These are phyloP conservation scores for Magnaporthales sp. DNA, from an alignment of 2,329 filamentous ascomycete species.

Conservation along the genomic window DNA sequence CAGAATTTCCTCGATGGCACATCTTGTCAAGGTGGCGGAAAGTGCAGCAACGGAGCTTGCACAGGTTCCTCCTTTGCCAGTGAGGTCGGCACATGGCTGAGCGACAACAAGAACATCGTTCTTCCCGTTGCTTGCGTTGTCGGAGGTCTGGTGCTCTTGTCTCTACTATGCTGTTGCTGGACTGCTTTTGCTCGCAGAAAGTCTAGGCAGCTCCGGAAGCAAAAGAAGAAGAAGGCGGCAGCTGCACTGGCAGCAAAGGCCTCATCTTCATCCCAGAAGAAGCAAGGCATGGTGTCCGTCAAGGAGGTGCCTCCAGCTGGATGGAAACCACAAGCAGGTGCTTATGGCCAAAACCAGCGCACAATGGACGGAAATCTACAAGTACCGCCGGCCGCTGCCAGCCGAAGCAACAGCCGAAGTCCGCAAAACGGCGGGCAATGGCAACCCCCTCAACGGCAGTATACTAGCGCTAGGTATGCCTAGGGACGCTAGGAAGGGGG, in stretches of 20 bases:
- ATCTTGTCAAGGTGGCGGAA: constrained; percentile 69
- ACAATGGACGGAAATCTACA: constrained; percentile 2
- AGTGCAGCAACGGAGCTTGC: constrained; percentile 72
- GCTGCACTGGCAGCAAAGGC: not conserved
- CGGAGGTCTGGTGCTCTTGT: constrained; percentile 63
- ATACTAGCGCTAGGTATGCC: constrained; percentile 5
- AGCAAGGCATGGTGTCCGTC: not conserved
- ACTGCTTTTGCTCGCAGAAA: constrained; percentile 39
- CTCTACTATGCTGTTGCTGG: constrained; percentile 58
- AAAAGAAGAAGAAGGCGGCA: not conserved
- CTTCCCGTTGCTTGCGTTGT: constrained; percentile 69
- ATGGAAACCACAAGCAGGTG: not conserved
- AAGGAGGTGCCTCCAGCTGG: not conserved
- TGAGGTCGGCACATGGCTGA: constrained; percentile 69
- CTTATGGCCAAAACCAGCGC: not conserved
- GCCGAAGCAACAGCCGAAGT: constrained; percentile 1
- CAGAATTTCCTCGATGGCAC: constrained; percentile 76
- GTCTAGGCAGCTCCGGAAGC: not conserved
- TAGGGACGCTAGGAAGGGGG: constrained; percentile 7
- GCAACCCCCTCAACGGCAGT: not conserved
- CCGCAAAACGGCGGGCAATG: not conserved
- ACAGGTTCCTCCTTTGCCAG: constrained; percentile 58
- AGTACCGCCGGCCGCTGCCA: constrained; percentile 8
- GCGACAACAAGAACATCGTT: constrained; percentile 67
- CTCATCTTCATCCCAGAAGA: not conserved